phyloP scores from a whole-genome alignment of 2,329 filamentous ascomycete genomes.

The Acrodontium crateriforme region DNA sequence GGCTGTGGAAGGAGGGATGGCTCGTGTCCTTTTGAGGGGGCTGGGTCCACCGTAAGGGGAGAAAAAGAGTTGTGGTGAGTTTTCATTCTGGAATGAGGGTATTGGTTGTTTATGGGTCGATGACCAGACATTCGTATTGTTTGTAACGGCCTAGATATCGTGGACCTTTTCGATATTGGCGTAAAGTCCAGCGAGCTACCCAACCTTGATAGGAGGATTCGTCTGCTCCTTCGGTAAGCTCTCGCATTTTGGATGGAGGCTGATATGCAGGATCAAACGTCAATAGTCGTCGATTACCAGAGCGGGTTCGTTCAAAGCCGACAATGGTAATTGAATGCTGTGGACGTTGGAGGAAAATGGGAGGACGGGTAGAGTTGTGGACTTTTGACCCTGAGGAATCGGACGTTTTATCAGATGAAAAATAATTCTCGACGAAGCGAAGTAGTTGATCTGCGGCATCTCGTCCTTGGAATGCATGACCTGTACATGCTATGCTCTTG shows the following conservation, averaged over 20 bases:
- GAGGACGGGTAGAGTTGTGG: slow-evolving; percentile 54
- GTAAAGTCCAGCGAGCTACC: slow-evolving; percentile 28
- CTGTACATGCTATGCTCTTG: slow-evolving; percentile 42
- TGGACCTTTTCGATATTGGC: slow-evolving; percentile 56
- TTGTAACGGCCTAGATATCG: slow-evolving; percentile 55
- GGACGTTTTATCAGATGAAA: slow-evolving; percentile 30
- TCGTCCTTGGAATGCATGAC: slow-evolving; percentile 40
- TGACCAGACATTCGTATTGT: slow-evolving; percentile 53
- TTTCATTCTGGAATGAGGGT: slow-evolving; percentile 51
- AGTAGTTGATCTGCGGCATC: slow-evolving; percentile 44
- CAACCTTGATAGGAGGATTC: slow-evolving; percentile 32
- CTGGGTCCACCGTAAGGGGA: too few relatives aligned
- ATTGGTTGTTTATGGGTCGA: slow-evolving; percentile 29
- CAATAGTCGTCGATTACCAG: slow-evolving; percentile 56
- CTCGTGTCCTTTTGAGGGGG: too few relatives aligned
- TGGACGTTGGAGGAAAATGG: slow-evolving; percentile 81
- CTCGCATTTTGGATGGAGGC: slow-evolving; percentile 47
- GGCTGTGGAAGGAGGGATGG: too few relatives aligned
- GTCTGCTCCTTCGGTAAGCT: slow-evolving; percentile 28
- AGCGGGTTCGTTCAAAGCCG: slow-evolving; percentile 56
- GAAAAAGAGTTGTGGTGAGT: slow-evolving; percentile 55
- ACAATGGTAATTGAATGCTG: slow-evolving; percentile 84
- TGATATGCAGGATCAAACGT: slow-evolving; percentile 81
- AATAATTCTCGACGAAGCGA: slow-evolving; percentile 57
- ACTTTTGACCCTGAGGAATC: slow-evolving; percentile 42